Evolutionary conservation across 2,329 filamentous ascomycete genomes (phyloP).

Genomic region (Leptographium procerum): DNA sequence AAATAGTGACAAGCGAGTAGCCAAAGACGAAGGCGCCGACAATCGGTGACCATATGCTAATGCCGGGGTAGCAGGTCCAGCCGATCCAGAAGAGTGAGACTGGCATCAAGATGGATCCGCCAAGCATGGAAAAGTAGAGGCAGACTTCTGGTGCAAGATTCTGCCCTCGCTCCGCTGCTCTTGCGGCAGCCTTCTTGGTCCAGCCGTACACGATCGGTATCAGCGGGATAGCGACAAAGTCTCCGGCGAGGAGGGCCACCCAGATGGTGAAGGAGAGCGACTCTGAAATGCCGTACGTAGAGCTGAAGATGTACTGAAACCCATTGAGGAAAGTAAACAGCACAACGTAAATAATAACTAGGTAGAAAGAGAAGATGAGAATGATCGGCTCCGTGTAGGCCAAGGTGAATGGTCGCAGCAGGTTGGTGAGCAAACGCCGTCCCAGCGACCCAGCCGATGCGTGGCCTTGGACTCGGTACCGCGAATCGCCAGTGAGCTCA

Average conservation of each 20-base stretch:
- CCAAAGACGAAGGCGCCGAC: conserved; percentile 7
- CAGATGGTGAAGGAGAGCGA: conserved; percentile 5
- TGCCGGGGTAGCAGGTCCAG: not conserved
- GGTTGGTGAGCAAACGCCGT: not conserved
- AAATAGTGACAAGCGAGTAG: not conserved
- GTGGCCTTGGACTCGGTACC: conserved; percentile 35
- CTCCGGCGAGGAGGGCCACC: conserved; percentile 19
- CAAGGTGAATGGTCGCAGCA: conserved; percentile 4
- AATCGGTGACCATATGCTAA: conserved; percentile 14
- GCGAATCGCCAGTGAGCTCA: conserved; percentile 27
- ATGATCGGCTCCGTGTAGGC: conserved; percentile 31
- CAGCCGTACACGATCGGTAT: not conserved
- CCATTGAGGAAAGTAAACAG: conserved; percentile 36
- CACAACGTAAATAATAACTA: conserved; percentile 33
- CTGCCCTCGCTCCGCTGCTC: not conserved
- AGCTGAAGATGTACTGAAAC: conserved; percentile 38
- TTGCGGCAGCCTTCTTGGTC: not conserved
- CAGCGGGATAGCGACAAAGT: conserved; percentile 18
- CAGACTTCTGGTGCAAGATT: conserved; percentile 34
- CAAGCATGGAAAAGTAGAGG: conserved; percentile 37
- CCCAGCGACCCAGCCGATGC: conserved; percentile 17
- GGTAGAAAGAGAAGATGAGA: conserved; percentile 30
- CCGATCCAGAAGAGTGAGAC: not conserved
- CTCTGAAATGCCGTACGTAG: conserved; percentile 28
- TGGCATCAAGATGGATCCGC: conserved; percentile 13